phyloP scores from a whole-genome alignment of 2,329 filamentous ascomycete species.

The Pseudogymnoascus sp. region DNA sequence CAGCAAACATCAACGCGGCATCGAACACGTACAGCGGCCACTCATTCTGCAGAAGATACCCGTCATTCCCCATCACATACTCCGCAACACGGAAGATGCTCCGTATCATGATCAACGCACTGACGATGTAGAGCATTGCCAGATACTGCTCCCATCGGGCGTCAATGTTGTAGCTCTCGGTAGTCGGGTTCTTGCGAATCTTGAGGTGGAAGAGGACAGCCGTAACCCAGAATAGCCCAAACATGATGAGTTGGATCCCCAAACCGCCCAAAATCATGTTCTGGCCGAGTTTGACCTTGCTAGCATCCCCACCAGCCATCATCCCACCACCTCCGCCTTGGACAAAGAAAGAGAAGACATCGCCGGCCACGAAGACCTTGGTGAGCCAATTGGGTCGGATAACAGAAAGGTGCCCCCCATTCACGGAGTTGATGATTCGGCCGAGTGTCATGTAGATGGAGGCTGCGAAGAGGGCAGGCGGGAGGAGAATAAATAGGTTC shows the following conservation, averaged over 20 bases:
- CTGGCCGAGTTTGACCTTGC: slow-evolving; percentile 34
- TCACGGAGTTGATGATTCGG: slow-evolving; percentile 20
- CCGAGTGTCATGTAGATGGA: slow-evolving; percentile 27
- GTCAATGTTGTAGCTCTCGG: slow-evolving; percentile 8
- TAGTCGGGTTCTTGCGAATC: slow-evolving; percentile 15
- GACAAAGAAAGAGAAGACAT: slow-evolving; percentile 45
- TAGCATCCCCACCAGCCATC: slow-evolving; percentile 24
- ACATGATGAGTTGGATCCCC: slow-evolving; percentile 49
- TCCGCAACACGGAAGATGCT: slow-evolving; percentile 42
- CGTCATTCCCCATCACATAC: slow-evolving; percentile 37
- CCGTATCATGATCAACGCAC: slow-evolving; percentile 39
- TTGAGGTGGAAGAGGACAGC: slow-evolving; percentile 27
- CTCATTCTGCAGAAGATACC: slow-evolving; percentile 37
- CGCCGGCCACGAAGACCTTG: slow-evolving; percentile 47
- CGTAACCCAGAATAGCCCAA: slow-evolving; percentile 47
- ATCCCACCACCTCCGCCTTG: slow-evolving; percentile 41
- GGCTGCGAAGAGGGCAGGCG: slow-evolving; percentile 27
- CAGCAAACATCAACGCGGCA: slow-evolving; percentile 34
- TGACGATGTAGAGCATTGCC: slow-evolving; percentile 35
- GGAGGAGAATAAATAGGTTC: slow-evolving; percentile 24
- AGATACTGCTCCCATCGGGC: slow-evolving; percentile 31
- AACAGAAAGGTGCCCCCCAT: slow-evolving; percentile 33
- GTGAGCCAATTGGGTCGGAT: slow-evolving; percentile 40
- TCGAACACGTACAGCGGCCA: slow-evolving; percentile 40
- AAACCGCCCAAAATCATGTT: slow-evolving; percentile 51